Base-by-base conservation (phyloP, 139 green algal genomes). In the Micromonas commoda region DNA sequence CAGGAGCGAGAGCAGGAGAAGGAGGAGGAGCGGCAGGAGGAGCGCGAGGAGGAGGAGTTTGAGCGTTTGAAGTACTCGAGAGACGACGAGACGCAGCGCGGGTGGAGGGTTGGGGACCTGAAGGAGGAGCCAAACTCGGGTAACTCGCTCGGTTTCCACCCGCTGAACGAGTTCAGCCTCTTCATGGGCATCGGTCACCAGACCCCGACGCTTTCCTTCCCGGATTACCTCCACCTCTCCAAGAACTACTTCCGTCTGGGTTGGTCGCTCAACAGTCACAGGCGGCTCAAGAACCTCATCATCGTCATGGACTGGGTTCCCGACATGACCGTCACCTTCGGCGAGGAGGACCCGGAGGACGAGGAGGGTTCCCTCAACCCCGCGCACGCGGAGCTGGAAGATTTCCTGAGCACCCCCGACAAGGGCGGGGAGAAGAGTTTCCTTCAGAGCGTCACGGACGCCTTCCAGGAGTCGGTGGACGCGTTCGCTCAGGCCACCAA, bases 1-100 rank as follows among this genome's bases (percentile, higher is more conserved):
- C 77, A 82, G 35, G 77, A 82, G 34, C 77, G 77, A 67, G 77
- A 82, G 51, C 68, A 82, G 52, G 75, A 80, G 61, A 72, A 80
- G 35, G 75, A 78, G 16, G 72, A 78, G 34, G 68, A 75, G 53
- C 23, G 26, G 35, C 26, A 70, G 52, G 57, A 78, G 53, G 72
- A 78, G 53, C 68, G 45, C 19, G 19, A 35, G 23, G 31, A 51
- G 33, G 72, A 78, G 33, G 26, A 32, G 52, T n/a, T 37, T 6
- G 64, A 51, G 23, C 9, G 20, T 2, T 16, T 76, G 64, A 64
- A 77, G 45, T 82, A 77, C 67, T 54, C 21, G 0, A 67, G 77
- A 1, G 77, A 82, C 28, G 77, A 82, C 54, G 77, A 82, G 57
- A 38, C n/a, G 33, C 68, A 71, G 28, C 23, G 57, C n/a, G 32